These are phyloP conservation scores for Termitomyces sp. DNA, from an alignment of 768 basidiomycete species.

Conservation along the genomic window DNA sequence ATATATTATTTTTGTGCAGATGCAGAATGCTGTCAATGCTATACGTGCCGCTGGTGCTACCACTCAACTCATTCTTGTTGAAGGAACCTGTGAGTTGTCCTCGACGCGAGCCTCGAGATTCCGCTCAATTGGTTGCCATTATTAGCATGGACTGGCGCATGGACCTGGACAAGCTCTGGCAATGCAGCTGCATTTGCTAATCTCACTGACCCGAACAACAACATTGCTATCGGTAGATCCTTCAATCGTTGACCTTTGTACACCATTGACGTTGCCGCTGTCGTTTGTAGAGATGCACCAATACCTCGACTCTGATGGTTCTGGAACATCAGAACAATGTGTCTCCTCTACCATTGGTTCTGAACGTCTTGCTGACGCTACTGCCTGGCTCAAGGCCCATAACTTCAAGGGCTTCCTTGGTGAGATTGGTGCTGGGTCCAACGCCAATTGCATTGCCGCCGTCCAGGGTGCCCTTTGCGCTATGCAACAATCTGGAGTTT, in stretches of 20 bases:
- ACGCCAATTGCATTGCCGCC: constrained; percentile 38
- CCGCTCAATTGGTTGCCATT: constrained; percentile 1
- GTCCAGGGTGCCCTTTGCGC: constrained; percentile 50
- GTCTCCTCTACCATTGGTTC: constrained; percentile 56
- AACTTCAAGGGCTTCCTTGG: constrained; percentile 61
- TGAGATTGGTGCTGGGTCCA: constrained; percentile 52
- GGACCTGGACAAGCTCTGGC: constrained; percentile 57
- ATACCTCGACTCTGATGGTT: constrained; percentile 63
- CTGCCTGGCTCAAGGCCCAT: constrained; percentile 52
- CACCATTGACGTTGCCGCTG: not conserved
- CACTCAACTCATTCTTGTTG: constrained; percentile 42
- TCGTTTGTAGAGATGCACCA: constrained; percentile 55
- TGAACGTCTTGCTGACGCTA: constrained; percentile 50
- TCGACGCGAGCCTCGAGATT: constrained; percentile 1
- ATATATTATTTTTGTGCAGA: constrained; percentile 21
- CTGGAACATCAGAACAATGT: constrained; percentile 47
- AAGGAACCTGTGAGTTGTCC: constrained; percentile 32
- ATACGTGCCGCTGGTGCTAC: constrained; percentile 62
- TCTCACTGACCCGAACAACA: constrained; percentile 56
- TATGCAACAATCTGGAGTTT: constrained; percentile 55
- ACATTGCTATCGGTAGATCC: constrained; percentile 46
- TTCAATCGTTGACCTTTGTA: not conserved
- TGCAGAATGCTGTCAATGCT: constrained; percentile 63
- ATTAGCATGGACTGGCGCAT: constrained; percentile 54
- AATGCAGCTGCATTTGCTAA: constrained; percentile 45